phyloP scores from a whole-genome alignment of 1,284 basidiomycete species.

The Pseudozyma sp. region DNA sequence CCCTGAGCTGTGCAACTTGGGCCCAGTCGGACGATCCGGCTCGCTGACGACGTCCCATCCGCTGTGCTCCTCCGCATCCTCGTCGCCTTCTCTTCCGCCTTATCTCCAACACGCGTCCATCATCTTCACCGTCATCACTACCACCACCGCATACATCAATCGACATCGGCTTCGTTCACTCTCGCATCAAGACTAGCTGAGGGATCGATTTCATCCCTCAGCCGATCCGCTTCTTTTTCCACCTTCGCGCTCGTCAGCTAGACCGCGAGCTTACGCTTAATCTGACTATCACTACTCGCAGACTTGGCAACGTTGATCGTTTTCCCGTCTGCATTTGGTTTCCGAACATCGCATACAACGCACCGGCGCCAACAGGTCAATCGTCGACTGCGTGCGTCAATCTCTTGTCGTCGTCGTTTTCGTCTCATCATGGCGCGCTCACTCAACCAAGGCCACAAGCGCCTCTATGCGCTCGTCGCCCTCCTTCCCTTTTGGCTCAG shows the following conservation, averaged over 20 bases:
- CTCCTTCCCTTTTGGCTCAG: conserved; percentile 51
- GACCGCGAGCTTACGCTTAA: too few relatives aligned
- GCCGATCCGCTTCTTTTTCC: too few relatives aligned
- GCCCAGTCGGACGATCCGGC: conserved; percentile 1
- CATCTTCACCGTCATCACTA: background rate
- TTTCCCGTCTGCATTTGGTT: background rate
- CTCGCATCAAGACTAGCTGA: too few relatives aligned
- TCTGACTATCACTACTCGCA: background rate
- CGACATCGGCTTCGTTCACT: too few relatives aligned
- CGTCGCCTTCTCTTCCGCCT: background rate
- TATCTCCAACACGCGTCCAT: too few relatives aligned
- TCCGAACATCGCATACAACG: background rate
- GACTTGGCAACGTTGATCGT: conserved; percentile 8
- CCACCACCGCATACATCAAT: too few relatives aligned
- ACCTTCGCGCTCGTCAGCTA: background rate
- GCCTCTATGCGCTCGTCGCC: conserved; percentile 47
- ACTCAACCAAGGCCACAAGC: conserved; percentile 30
- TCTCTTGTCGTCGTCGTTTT: background rate
- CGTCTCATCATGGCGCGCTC: conserved; percentile 26
- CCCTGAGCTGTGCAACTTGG: background rate
- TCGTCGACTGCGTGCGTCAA: background rate
- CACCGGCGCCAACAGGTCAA: background rate
- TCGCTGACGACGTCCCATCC: background rate
- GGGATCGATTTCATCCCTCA: too few relatives aligned
- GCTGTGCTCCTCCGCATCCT: background rate